A percentile compares a stretch with the other conserved stretches of the same genome.
phyloP scores from a whole-genome alignment of 192 early-diverging fungal species.

The Coemansia sp. region DNA sequence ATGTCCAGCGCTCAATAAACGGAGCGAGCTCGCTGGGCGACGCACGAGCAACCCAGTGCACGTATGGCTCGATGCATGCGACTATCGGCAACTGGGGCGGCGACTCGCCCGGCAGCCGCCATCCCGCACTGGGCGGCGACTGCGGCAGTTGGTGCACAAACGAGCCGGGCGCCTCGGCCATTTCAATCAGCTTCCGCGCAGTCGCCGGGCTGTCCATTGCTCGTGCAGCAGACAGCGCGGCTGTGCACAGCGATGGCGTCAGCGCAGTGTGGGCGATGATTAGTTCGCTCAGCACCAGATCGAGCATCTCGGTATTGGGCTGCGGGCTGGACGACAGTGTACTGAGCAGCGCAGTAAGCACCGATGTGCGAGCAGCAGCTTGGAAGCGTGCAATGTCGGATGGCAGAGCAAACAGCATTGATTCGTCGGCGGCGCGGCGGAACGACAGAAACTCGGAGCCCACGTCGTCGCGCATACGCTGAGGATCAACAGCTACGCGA shows the following conservation, averaged over 20 bases:
- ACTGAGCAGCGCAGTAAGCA: not conserved
- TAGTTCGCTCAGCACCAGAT: not conserved
- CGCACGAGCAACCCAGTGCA: constrained; percentile 13
- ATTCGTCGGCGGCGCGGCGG: constrained; percentile 12
- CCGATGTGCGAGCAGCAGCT: not conserved
- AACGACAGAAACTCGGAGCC: constrained; percentile 13
- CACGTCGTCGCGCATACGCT: not conserved
- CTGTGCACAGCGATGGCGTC: constrained; percentile 18
- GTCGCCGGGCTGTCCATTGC: not conserved
- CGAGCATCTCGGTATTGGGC: not conserved
- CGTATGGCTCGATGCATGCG: constrained; percentile 17
- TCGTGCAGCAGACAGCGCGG: constrained; percentile 18
- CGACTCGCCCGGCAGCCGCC: constrained; percentile 11
- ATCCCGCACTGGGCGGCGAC: constrained; percentile 2
- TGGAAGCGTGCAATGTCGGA: constrained; percentile 5
- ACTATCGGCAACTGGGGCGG: constrained; percentile 1
- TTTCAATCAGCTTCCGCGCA: not conserved
- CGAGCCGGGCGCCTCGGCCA: constrained; percentile 12
- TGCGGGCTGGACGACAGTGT: not conserved
- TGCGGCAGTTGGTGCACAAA: constrained; percentile 6
- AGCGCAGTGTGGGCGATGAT: constrained; percentile 1
- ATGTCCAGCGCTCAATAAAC: constrained; percentile 8
- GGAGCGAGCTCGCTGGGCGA: not conserved
- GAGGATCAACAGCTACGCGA: constrained; percentile 5
- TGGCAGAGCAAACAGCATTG: not conserved